These are phyloP conservation scores for Clausena lansium DNA, from an alignment of 345 rosid species.

Conservation along the genomic window DNA sequence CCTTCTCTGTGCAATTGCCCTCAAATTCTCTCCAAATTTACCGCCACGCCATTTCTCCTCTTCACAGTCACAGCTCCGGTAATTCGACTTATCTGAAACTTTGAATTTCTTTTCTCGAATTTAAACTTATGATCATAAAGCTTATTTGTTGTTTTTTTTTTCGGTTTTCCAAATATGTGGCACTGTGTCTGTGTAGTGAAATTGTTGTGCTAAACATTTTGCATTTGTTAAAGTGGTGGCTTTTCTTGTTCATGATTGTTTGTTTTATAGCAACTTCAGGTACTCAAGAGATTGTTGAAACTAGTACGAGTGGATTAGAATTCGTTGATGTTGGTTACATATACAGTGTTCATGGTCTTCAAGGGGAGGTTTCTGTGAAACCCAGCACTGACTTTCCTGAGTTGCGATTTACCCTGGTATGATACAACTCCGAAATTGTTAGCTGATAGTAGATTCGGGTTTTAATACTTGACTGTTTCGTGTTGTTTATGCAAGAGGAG, in stretches of 20 bases:
- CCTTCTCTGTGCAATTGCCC: constrained; percentile 22
- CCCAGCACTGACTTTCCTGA: constrained; percentile 84
- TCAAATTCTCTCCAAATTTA: constrained; percentile 19
- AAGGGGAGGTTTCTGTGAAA: constrained; percentile 76
- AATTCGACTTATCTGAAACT: background rate
- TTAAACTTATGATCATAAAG: background rate
- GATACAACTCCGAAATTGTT: background rate
- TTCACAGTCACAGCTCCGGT: constrained; percentile 44
- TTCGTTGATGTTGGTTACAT: constrained; percentile 77
- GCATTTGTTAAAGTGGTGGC: background rate
- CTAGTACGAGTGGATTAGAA: constrained; percentile 30
- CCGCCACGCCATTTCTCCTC: constrained; percentile 25
- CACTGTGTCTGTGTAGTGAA: background rate
- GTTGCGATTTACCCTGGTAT: constrained; percentile 71
- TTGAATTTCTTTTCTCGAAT: background rate
- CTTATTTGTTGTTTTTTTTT: no score
- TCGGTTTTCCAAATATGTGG: no score
- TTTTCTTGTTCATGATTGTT: background rate
- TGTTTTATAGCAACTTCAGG: constrained; percentile 32
- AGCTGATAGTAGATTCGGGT: background rate
- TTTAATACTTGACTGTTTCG: background rate
- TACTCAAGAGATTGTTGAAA: constrained; percentile 49
- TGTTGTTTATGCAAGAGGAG: background rate
- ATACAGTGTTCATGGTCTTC: constrained; percentile 75
- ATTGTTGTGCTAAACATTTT: background rate